Conservation (phyloP, 306 rosid species). For the Luffa acutangula region DNA sequence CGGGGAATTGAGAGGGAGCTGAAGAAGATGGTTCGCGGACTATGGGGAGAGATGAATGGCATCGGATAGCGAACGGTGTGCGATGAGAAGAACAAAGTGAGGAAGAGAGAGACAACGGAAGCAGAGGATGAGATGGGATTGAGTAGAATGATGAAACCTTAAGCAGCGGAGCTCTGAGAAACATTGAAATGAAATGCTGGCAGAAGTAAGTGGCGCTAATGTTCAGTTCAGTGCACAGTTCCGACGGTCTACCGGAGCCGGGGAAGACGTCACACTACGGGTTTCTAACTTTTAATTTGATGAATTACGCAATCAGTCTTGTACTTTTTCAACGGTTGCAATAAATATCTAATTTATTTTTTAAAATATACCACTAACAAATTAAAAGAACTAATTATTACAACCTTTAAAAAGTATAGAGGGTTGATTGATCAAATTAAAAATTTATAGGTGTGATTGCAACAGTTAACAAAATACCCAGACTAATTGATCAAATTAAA, state of each 20-base stretch:
- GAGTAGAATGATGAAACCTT: not conserved
- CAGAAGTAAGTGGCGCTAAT: not conserved
- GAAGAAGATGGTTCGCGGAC: conserved; percentile 20
- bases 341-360: too few relatives aligned
- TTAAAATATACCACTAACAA: too few relatives aligned
- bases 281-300: too few relatives aligned
- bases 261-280: not conserved
- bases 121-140: not conserved
- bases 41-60: conserved; percentile 38
- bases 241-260: not conserved
- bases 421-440: too few relatives aligned
- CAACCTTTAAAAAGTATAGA: too few relatives aligned
- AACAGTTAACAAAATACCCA: too few relatives aligned
- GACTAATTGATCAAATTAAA: too few relatives aligned
- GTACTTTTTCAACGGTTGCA: too few relatives aligned
- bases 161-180: not conserved
- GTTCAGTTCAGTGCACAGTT: not conserved
- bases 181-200: not conserved
- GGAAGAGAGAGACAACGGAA: not conserved
- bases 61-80: not conserved
- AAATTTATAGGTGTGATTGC: too few relatives aligned
- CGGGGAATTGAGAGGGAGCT: not conserved
- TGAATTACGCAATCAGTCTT: too few relatives aligned
- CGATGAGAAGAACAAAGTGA: not conserved
- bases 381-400: too few relatives aligned